phyloP scores from a whole-genome alignment of 306 rosid species.

The Medicago lupulina region DNA sequence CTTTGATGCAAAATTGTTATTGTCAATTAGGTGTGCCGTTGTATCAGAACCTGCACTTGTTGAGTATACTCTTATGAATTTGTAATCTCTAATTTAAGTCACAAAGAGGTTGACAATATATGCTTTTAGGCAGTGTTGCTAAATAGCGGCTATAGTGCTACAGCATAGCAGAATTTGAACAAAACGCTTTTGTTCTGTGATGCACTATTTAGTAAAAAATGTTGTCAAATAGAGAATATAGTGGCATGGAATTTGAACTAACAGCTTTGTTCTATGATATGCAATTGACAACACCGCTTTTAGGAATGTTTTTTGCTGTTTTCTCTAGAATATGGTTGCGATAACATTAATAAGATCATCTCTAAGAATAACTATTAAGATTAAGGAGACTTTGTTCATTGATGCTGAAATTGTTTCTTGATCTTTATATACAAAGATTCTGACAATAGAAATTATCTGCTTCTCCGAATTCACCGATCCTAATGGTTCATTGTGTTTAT shows the following conservation, averaged over 20 bases:
- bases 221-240: neutral
- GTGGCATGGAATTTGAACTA: too few species aligned
- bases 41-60: conserved; percentile 18
- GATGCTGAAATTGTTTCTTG: conserved; percentile 22
- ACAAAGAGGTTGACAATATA: neutral
- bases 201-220: neutral
- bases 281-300: neutral
- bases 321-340: too few species aligned
- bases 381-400: neutral
- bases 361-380: neutral
- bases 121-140: neutral
- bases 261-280: too few species aligned
- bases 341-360: neutral
- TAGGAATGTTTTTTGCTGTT: neutral
- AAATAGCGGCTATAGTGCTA: neutral
- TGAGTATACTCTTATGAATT: conserved; percentile 33
- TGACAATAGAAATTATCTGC: conserved; percentile 4
- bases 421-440: neutral
- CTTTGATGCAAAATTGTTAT: conserved; percentile 19
- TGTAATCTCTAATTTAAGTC: neutral
- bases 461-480: conserved; percentile 6
- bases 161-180: neutral
- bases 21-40: neutral
- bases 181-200: neutral
- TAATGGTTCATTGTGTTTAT: conserved; percentile 37